Evolutionary conservation across 176 grass and related monocot genomes (phyloP).

Genomic region (Poa annua): DNA sequence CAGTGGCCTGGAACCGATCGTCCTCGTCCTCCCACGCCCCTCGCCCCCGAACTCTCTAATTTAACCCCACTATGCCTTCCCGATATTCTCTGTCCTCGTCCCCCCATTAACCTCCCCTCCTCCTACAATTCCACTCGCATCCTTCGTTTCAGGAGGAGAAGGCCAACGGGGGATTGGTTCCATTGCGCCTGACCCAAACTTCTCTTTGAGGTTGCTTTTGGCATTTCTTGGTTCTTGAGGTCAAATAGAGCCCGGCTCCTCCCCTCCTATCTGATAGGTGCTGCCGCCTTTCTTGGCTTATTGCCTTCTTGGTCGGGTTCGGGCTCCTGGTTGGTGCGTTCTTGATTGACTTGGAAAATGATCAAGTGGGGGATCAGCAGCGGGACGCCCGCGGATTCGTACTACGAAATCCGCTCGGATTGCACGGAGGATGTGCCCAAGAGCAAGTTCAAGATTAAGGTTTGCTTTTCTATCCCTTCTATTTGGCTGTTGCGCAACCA

Average conservation of each 20-base stretch:
- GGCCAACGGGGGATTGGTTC: slow-evolving; percentile 48
- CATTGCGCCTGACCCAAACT: background rate
- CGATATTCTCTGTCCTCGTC: slow-evolving; percentile 29
- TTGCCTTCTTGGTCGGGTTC: slow-evolving; percentile 19
- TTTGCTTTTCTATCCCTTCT: slow-evolving; percentile 35
- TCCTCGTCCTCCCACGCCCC: slow-evolving; percentile 34
- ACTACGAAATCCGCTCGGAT: slow-evolving; percentile 81
- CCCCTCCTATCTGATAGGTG: background rate
- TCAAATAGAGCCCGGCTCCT: slow-evolving; percentile 8
- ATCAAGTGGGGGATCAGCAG: slow-evolving; percentile 71
- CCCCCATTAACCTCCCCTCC: slow-evolving; percentile 47
- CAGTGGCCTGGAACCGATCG: slow-evolving; percentile 45
- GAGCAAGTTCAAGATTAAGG: slow-evolving; percentile 99
- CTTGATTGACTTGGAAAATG: slow-evolving; percentile 41
- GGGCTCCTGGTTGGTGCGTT: background rate
- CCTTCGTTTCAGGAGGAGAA: slow-evolving; percentile 45
- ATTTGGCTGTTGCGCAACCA: slow-evolving; percentile 25
- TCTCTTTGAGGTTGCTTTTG: background rate
- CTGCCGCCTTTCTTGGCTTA: background rate
- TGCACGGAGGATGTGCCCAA: slow-evolving; percentile 80
- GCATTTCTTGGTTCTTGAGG: slow-evolving; percentile 27
- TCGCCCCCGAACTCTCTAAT: slow-evolving; percentile 45
- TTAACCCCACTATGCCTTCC: slow-evolving; percentile 48
- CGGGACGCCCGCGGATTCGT: slow-evolving; percentile 83
- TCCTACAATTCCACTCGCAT: slow-evolving; percentile 45